Base-by-base conservation (phyloP, 768 basidiomycete genomes). In the Terana coerulea region DNA sequence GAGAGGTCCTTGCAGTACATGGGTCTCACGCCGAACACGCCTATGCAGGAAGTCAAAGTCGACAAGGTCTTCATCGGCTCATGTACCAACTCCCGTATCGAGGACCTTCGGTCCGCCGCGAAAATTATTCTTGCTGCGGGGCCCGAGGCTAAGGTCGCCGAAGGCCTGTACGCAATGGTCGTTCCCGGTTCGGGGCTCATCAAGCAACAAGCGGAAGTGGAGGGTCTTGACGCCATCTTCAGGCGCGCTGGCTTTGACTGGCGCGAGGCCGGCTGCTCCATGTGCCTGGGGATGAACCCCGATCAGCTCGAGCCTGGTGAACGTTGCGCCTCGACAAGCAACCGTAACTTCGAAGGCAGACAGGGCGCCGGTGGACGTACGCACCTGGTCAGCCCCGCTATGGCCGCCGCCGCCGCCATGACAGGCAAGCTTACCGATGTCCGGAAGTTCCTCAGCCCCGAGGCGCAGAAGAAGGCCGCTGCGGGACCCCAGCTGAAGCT, bases 211-310 rank as follows among this genome's bases (percentile, higher is more conserved):
- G 82, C 82, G 2, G 81, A 83, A 67, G 76, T 76, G 39, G 82
- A 84, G 61, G 82, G 82, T 15, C 72, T 84, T 43, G 80, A 83
- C 60, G 72, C 72, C 45, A 71, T 84, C 64, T 81, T 84, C 74
- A 78, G 73, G 65, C 77, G 77, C 24, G 82, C 82, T 2, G 82
- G 82, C 12, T 84, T 83, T 64, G 82, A 84, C 61, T 83, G 81
- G 82, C 70, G 82, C 55, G 82, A 84, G 67, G 82, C 82, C 14
- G 82, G 82, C 29, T 84, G 82, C 67, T 84, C 82, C 24, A 84
- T 84, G 82, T 84, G 82, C 67, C 67, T 84, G 44, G 82, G 82
- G 36, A 84, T 84, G 82, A 84, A 84, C 72, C 80, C 81, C 22
- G 82, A 84, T 64, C 79, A 82, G 67, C 76, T 84, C 52, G 64